Evolutionary conservation across 139 green algal genomes (phyloP).

Genomic region (Chlamydomonas applanata): DNA sequence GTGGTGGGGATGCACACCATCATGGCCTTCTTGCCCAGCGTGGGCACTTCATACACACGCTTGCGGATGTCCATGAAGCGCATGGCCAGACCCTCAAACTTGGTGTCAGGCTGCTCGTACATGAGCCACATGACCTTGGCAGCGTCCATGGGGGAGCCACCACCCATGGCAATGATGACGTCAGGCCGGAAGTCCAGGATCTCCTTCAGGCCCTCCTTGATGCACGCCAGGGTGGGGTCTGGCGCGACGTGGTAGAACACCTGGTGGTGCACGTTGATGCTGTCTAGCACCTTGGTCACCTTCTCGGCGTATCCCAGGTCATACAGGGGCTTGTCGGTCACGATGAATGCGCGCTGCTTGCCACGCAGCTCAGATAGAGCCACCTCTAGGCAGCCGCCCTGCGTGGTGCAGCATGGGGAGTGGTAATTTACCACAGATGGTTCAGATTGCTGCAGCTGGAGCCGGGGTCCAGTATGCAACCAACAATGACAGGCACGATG

Average conservation of each 20-base stretch:
- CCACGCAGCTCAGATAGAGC: conserved; percentile 49
- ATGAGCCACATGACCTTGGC: conserved; percentile 72
- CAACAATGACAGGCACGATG: background rate
- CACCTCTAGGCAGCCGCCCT: conserved; percentile 56
- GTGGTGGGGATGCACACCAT: conserved; percentile 58
- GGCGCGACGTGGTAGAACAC: conserved; percentile 61
- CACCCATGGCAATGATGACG: conserved; percentile 70
- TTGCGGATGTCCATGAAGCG: conserved; percentile 82
- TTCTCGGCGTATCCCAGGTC: conserved; percentile 60
- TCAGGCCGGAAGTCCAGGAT: conserved; percentile 59
- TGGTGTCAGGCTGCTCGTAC: conserved; percentile 67
- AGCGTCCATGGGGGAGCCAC: conserved; percentile 71
- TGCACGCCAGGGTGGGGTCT: conserved; percentile 62
- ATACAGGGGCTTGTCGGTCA: conserved; percentile 60
- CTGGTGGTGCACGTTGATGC: conserved; percentile 13
- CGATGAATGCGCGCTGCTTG: conserved; percentile 60
- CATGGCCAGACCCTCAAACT: conserved; percentile 65
- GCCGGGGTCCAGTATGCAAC: background rate
- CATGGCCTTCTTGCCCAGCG: conserved; percentile 36
- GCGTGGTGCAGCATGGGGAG: conserved; percentile 25
- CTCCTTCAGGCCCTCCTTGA: conserved; percentile 43
- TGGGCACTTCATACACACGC: conserved; percentile 57
- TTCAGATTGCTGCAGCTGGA: too few relatives aligned
- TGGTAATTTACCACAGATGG: too few relatives aligned
- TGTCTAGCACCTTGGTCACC: conserved; percentile 27